A percentile compares a stretch with the other conserved stretches of the same genome.
Conservation (phyloP, 2,329 filamentous ascomycete genomes). For the Leptographium flavum region DNA sequence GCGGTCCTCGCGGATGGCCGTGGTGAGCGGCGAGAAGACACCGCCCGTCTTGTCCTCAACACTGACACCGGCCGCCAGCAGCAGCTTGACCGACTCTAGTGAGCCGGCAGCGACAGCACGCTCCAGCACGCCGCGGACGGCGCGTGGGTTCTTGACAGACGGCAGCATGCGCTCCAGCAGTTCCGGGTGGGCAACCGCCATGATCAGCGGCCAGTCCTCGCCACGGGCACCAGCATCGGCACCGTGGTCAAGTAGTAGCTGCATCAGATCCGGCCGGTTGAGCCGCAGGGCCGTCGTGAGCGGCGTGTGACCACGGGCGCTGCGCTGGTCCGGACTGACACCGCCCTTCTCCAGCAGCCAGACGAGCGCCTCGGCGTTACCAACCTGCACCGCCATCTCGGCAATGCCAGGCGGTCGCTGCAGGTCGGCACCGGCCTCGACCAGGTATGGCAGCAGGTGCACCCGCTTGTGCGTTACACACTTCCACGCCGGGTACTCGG, state of each 20-base stretch:
- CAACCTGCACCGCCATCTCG: constrained; percentile 18
- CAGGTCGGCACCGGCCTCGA: constrained; percentile 20
- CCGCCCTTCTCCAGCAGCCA: constrained; percentile 19
- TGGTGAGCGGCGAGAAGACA: constrained; percentile 40
- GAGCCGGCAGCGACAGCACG: constrained; percentile 36
- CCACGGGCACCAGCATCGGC: constrained; percentile 18
- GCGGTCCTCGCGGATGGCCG: constrained; percentile 22
- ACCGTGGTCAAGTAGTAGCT: constrained; percentile 19
- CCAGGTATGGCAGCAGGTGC: constrained; percentile 20
- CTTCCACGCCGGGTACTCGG: constrained; percentile 20
- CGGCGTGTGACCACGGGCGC: constrained; percentile 18
- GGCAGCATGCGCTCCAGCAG: constrained; percentile 36
- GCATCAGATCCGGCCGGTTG: constrained; percentile 35
- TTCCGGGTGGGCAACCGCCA: constrained; percentile 48
- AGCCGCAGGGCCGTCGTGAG: constrained; percentile 16
- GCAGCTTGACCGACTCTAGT: constrained; percentile 51
- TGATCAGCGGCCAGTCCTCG: constrained; percentile 47
- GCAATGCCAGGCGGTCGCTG: constrained; percentile 18
- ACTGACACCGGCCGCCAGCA: constrained; percentile 48
- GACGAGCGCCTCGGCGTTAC: constrained; percentile 23
- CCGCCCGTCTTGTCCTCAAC: constrained; percentile 61
- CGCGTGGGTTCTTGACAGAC: constrained; percentile 39
- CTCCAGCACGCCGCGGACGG: constrained; percentile 16
- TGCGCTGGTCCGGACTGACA: constrained; percentile 19
- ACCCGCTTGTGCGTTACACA: constrained; percentile 15